Evolutionary conservation across 1,284 basidiomycete species (phyloP), one percentile per base, ranked within the genome.

Genomic region (Polyporus tsugae): DNA sequence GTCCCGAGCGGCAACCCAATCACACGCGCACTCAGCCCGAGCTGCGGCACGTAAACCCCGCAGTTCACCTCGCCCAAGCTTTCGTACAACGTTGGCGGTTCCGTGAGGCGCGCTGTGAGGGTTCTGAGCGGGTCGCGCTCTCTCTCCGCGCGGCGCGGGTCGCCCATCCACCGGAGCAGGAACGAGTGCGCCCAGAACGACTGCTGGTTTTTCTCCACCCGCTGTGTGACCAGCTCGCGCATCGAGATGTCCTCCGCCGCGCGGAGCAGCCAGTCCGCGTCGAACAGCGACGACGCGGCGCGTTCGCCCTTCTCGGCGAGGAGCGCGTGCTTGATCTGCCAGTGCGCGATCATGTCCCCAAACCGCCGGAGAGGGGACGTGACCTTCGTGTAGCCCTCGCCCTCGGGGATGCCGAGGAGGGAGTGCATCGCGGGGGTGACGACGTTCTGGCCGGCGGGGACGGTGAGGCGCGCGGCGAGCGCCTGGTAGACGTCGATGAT

Each of bases 341-440:
- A 99, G 81, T 99, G 98, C 10, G 84, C 82, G 6, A 98, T 78
- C 73, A 99, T 80, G 80, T 99, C 98, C 52, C 84, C 80, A 79
- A 91, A 98, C 29, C 98, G 88, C 55, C 98, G 87, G 60, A 99
- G 82, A 0, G 98, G 98, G 2, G 92, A 95, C 0, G 98, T 99
- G 4, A 89, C 90, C n/a, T 94, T 88, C 11, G 86, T 81, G 78
- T 99, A 99, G 10, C 91, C 92, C 71, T 92, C 90, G 62, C 88
- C 87, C 0, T 85, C 84, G 0, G 84, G 82, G 33, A 96, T 80
- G 5, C 94, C 96, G 73, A 98, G 82, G 3, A 83, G 79, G 82
- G 86, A 92, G 77, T 99, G 96, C 60, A 81, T 84, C 17, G 80
- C 84, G 0, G 94, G 89, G 36, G 84, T 79, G 19, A 89, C 76